Evolutionary conservation across 2,329 filamentous ascomycete genomes (phyloP).

Genomic region (Nothophaeocryptopus gaeumannii): DNA sequence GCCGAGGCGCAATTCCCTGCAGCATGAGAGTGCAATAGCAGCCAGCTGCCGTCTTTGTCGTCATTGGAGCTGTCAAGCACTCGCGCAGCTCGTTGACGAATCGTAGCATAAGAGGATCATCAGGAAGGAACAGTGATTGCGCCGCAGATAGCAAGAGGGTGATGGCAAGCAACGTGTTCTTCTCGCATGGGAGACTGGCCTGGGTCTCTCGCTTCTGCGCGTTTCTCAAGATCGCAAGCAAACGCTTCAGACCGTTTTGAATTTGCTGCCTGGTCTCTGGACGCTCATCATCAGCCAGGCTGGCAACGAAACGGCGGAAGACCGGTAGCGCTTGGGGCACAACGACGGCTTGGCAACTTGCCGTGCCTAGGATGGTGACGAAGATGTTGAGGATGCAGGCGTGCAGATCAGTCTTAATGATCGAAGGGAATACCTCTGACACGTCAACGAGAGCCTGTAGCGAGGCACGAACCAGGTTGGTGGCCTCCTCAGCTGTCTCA

Average conservation of each 20-base stretch:
- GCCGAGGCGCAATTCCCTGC: constrained; percentile 67
- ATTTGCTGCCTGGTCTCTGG: constrained; percentile 64
- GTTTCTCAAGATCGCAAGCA: constrained; percentile 74
- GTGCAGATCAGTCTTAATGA: constrained; percentile 94
- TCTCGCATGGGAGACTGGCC: constrained; percentile 80
- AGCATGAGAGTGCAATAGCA: constrained; percentile 84
- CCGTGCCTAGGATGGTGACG: constrained; percentile 83
- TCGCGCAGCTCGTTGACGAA: constrained; percentile 81
- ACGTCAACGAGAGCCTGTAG: constrained; percentile 89
- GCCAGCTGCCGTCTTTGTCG: constrained; percentile 83
- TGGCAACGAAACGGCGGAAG: constrained; percentile 83
- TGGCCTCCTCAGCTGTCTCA: constrained; percentile 75
- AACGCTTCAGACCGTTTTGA: constrained; percentile 76
- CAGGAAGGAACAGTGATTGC: constrained; percentile 60
- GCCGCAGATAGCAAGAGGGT: constrained; percentile 85
- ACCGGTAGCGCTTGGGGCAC: constrained; percentile 87
- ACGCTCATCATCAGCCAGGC: constrained; percentile 54
- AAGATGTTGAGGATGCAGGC: constrained; percentile 97
- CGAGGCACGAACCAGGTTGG: constrained; percentile 73
- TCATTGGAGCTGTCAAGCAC: constrained; percentile 77
- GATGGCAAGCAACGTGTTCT: constrained; percentile 83
- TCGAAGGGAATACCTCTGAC: constrained; percentile 89
- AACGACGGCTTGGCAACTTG: constrained; percentile 80
- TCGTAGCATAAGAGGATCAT: constrained; percentile 69
- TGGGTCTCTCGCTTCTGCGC: constrained; percentile 74